phyloP scores from a whole-genome alignment of 768 basidiomycete genomes.

The Vararia minispora region DNA sequence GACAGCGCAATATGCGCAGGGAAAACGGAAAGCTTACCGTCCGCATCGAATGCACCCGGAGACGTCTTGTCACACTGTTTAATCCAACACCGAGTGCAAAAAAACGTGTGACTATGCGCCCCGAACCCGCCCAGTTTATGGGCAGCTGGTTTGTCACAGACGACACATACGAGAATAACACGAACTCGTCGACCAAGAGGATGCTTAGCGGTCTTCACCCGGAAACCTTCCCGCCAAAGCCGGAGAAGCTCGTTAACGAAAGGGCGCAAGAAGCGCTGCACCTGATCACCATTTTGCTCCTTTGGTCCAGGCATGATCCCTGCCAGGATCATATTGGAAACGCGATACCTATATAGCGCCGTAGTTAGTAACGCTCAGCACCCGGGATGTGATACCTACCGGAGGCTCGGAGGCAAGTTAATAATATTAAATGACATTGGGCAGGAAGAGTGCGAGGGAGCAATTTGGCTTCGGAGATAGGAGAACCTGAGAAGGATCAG shows the following conservation, averaged over 20 bases:
- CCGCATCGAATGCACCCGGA: conserved; percentile 12
- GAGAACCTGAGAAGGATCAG: conserved; percentile 22
- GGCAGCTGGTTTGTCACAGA: conserved; percentile 29
- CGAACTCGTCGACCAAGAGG: conserved; percentile 22
- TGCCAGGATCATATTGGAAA: conserved; percentile 16
- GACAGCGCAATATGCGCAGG: not conserved
- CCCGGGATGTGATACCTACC: conserved; percentile 11
- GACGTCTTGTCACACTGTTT: conserved; percentile 16
- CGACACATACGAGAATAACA: conserved; percentile 22
- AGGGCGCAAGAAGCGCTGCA: conserved; percentile 17
- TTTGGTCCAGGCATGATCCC: conserved; percentile 21
- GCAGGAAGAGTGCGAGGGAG: conserved; percentile 24
- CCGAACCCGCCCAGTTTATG: conserved; percentile 24
- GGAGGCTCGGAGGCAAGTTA: conserved; percentile 19
- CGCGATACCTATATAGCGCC: conserved; percentile 15
- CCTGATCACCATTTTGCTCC: conserved; percentile 18
- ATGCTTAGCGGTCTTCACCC: conserved; percentile 14
- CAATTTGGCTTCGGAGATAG: conserved; percentile 23
- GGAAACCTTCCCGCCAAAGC: conserved; percentile 17
- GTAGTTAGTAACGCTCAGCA: not conserved
- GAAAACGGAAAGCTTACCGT: conserved; percentile 9
- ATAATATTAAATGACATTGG: conserved; percentile 24
- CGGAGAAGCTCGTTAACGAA: conserved; percentile 20
- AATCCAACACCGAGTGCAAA: conserved; percentile 27
- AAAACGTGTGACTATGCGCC: conserved; percentile 21